Conservation (phyloP, 306 rosid species). For the Ceratonia siliqua region DNA sequence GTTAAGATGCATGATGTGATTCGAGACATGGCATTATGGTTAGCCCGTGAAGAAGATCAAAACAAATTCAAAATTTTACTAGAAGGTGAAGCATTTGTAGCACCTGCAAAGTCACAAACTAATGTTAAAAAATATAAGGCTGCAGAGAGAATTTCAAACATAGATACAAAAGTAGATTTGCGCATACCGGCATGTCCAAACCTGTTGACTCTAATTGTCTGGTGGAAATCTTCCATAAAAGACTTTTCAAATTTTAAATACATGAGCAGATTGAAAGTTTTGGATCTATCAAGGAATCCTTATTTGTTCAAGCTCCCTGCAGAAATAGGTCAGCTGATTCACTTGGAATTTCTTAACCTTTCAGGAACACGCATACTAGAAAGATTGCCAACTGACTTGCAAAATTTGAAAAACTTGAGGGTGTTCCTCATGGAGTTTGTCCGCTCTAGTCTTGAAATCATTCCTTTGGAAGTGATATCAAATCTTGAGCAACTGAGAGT, state of each 20-base stretch:
- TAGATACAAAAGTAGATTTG: not conserved
- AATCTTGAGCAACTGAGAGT: not conserved
- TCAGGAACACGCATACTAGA: fast-evolving
- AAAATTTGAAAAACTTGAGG: slow-evolving; percentile 15
- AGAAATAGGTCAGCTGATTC: not conserved
- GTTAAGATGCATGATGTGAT: not conserved
- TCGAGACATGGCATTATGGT: slow-evolving; percentile 4
- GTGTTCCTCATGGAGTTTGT: not conserved
- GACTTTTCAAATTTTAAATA: not conserved
- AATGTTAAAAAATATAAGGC: not conserved
- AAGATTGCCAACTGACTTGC: not conserved
- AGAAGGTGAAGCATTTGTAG: not conserved
- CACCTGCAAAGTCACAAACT: not conserved
- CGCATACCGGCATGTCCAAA: slow-evolving; percentile 9
- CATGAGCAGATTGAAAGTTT: slow-evolving; percentile 13
- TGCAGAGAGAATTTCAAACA: slow-evolving; percentile 21
- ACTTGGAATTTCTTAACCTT: slow-evolving; percentile 27
- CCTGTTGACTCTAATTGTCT: not conserved
- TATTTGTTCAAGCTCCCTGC: not conserved
- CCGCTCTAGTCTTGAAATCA: not conserved
- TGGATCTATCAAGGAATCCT: not conserved
- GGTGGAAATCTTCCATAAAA: not conserved
- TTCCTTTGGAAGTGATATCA: not conserved
- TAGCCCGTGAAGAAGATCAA: not conserved
- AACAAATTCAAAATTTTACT: not conserved